phyloP scores from a whole-genome alignment of 768 basidiomycete genomes.

The Boletus sp. region DNA sequence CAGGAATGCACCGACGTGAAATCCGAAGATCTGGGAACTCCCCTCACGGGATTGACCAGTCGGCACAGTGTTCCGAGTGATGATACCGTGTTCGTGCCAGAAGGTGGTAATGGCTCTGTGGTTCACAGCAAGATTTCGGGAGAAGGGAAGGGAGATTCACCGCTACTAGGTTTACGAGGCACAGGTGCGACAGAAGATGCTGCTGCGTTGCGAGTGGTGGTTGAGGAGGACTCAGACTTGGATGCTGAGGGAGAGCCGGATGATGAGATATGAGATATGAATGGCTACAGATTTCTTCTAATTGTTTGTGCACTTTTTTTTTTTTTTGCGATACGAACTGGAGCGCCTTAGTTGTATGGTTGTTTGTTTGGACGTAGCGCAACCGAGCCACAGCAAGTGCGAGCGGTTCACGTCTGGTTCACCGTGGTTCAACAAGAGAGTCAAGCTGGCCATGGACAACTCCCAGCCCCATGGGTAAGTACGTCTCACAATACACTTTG shows the following conservation, averaged over 20 bases:
- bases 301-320: constrained; percentile 17
- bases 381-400: constrained; percentile 33
- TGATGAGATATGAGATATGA: constrained; percentile 45
- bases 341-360: constrained; percentile 7
- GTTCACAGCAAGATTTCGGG: constrained; percentile 26
- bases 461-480: constrained; percentile 35
- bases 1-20: constrained; percentile 36
- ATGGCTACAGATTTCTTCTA: constrained; percentile 18
- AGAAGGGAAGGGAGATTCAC: constrained; percentile 15
- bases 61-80: constrained; percentile 58
- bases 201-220: neutral
- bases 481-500: constrained; percentile 8
- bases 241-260: constrained; percentile 46
- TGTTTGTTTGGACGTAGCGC: constrained; percentile 26
- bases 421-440: constrained; percentile 31
- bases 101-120: constrained; percentile 28
- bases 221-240: constrained; percentile 33
- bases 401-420: constrained; percentile 37
- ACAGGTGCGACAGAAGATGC: constrained; percentile 3
- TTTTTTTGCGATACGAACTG: constrained; percentile 18
- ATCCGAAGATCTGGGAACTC: constrained; percentile 54
- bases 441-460: constrained; percentile 30
- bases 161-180: constrained; percentile 6
- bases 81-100: constrained; percentile 46
- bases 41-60: constrained; percentile 46